A percentile compares a stretch with the other conserved stretches of the same genome.
Evolutionary conservation across 1,284 basidiomycete species (phyloP).

Genomic region (Microbotryum lychnidis-dioicae): DNA sequence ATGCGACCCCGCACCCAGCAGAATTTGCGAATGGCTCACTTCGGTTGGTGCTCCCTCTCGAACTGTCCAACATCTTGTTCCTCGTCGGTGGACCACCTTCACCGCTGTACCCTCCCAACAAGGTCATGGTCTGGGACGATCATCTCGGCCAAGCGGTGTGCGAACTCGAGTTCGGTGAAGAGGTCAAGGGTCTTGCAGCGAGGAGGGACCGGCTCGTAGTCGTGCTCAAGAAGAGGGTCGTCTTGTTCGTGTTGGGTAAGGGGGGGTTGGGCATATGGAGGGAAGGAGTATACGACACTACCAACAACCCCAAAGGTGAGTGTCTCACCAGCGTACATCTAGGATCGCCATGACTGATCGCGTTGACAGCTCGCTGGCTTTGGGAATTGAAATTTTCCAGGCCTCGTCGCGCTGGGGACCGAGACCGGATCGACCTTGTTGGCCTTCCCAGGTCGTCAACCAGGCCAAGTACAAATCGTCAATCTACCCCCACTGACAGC

Average conservation of each 20-base stretch:
- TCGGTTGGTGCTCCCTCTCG: constrained; percentile 64
- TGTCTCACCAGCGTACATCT: background rate
- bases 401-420: constrained; percentile 72
- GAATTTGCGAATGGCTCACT: constrained; percentile 40
- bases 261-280: constrained; percentile 44
- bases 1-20: background rate
- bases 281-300: constrained; percentile 78
- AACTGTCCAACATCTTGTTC: constrained; percentile 75
- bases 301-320: constrained; percentile 75
- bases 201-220: constrained; percentile 75
- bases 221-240: constrained; percentile 65
- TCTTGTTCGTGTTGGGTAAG: constrained; percentile 52
- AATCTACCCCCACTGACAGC: constrained; percentile 57
- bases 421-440: constrained; percentile 68
- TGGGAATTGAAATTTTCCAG: constrained; percentile 43
- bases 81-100: constrained; percentile 80
- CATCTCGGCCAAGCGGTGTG: constrained; percentile 63
- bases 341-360: background rate
- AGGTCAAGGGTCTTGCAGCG: constrained; percentile 69
- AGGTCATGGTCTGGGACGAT: constrained; percentile 86
- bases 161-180: constrained; percentile 84
- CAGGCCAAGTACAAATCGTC: constrained; percentile 82
- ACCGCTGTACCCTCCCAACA: constrained; percentile 89
- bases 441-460: constrained; percentile 76
- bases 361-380: background rate